Percentiles rank a stretch among this genome's conserved stretches.
Conservation (phyloP, 1,139 yeast species). For the Geotrichum klebahnii region DNA sequence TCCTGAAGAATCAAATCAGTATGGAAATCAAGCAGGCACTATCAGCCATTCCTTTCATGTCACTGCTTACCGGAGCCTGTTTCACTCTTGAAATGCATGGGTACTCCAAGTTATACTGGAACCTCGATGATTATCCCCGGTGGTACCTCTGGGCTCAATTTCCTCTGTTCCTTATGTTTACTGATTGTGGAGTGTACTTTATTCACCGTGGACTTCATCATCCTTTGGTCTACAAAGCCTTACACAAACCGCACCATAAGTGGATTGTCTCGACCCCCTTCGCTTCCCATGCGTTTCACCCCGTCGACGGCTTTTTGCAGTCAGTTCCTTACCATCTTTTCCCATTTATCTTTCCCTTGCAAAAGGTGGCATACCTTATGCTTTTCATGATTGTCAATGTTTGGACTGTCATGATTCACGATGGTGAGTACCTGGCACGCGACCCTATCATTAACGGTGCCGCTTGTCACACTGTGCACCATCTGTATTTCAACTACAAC, state of each 20-base stretch:
- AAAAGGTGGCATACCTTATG: slow-evolving; percentile 74
- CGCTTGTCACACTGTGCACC: slow-evolving; percentile 97
- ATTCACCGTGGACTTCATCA: slow-evolving; percentile 91
- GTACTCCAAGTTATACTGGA: slow-evolving; percentile 69
- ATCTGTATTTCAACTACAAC: slow-evolving; percentile 91
- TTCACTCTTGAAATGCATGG: slow-evolving; percentile 81
- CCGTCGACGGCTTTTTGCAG: slow-evolving; percentile 91
- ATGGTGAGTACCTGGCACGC: slow-evolving; percentile 89
- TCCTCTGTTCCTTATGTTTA: slow-evolving; percentile 78
- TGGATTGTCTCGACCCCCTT: slow-evolving; percentile 98
- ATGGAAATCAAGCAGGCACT: slow-evolving; percentile 76
- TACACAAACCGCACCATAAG: slow-evolving; percentile 98
- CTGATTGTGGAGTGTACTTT: slow-evolving; percentile 87
- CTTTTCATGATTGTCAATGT: slow-evolving; percentile 88
- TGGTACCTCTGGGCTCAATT: slow-evolving; percentile 60
- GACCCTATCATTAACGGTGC: slow-evolving; percentile 95
- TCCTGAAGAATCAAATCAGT: slow-evolving; percentile 84
- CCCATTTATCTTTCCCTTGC: slow-evolving; percentile 88
- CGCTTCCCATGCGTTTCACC: slow-evolving; percentile 98
- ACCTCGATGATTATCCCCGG: slow-evolving; percentile 63
- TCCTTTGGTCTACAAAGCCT: slow-evolving; percentile 75
- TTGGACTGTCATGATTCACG: slow-evolving; percentile 98
- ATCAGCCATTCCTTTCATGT: slow-evolving; percentile 85
- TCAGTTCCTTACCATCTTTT: slow-evolving; percentile 87
- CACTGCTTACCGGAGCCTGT: slow-evolving; percentile 81